Evolutionary conservation across 306 rosid species (phyloP).

Genomic region (Boehmeria nivea): DNA sequence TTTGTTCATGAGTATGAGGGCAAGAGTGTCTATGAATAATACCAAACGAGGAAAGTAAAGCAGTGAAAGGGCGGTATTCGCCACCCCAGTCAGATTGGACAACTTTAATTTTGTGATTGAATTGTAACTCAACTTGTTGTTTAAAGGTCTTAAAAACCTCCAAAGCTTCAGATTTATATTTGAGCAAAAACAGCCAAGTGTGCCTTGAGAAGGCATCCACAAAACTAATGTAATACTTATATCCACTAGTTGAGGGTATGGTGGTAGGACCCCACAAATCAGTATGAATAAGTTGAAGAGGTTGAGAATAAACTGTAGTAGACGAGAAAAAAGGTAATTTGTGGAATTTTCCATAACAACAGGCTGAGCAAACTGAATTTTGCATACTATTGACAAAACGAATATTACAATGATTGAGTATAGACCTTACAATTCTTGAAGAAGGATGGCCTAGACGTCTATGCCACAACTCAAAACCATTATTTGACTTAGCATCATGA

Average conservation of each 20-base stretch:
- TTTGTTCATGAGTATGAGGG: background rate
- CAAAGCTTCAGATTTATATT: background rate
- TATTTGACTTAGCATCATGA: background rate
- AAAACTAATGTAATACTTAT: background rate
- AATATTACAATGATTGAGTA: background rate
- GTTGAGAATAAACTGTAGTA: background rate
- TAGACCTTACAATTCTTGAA: background rate
- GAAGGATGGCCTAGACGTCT: background rate
- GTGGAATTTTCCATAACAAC: background rate
- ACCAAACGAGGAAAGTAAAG: background rate
- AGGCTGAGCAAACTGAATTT: background rate
- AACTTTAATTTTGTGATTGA: background rate
- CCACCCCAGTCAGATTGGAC: background rate
- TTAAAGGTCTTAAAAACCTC: background rate
- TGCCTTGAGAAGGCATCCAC: background rate
- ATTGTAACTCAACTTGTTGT: background rate
- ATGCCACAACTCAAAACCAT: background rate
- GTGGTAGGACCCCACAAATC: background rate
- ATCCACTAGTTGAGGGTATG: background rate
- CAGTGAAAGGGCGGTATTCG: background rate
- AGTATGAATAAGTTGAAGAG: background rate
- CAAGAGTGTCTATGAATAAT: background rate
- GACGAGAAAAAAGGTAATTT: background rate
- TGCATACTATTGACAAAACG: background rate
- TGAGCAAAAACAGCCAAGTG: background rate